Evolutionary conservation across 140 eudicot genomes (phyloP).

Genomic region (Bidens hawaiensis): DNA sequence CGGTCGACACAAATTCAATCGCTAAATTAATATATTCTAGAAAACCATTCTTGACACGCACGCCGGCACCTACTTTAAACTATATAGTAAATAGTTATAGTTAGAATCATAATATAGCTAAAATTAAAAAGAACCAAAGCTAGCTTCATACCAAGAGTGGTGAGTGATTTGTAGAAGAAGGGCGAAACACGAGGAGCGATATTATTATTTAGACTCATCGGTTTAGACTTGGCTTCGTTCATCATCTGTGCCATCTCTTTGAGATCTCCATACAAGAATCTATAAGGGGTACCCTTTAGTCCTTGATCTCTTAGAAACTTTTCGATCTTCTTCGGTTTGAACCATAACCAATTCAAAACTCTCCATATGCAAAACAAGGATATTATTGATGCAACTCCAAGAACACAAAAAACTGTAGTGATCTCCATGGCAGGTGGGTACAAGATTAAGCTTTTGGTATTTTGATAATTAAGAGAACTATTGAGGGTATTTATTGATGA

Average conservation of each 20-base stretch:
- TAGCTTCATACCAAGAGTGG: not conserved
- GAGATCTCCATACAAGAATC: not conserved
- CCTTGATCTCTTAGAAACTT: slow-evolving; percentile 24
- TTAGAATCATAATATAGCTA: not conserved
- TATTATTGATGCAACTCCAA: slow-evolving; percentile 9
- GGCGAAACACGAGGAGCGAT: slow-evolving; percentile 5
- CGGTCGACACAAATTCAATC: too few relatives aligned
- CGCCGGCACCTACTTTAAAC: too few relatives aligned
- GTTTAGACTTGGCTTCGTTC: not conserved
- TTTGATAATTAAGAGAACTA: not conserved
- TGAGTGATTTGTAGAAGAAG: not conserved
- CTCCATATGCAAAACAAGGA: slow-evolving; percentile 1
- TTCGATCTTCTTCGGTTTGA: slow-evolving; percentile 27
- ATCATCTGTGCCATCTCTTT: not conserved
- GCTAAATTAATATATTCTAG: too few relatives aligned
- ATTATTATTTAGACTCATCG: slow-evolving; percentile 10
- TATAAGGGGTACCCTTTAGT: slow-evolving; percentile 19
- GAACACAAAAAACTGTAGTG: not conserved
- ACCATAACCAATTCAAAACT: slow-evolving; percentile 24
- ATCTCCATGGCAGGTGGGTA: not conserved
- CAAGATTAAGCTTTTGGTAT: not conserved
- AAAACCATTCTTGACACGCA: too few relatives aligned
- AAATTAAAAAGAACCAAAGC: too few relatives aligned
- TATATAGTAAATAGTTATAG: too few relatives aligned
- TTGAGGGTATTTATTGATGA: slow-evolving; percentile 7